A percentile compares a stretch with the other conserved stretches of the same genome.
These are phyloP conservation scores for Oldenlandia corymbosa DNA, from an alignment of 257 asterid species.

Conservation along the genomic window DNA sequence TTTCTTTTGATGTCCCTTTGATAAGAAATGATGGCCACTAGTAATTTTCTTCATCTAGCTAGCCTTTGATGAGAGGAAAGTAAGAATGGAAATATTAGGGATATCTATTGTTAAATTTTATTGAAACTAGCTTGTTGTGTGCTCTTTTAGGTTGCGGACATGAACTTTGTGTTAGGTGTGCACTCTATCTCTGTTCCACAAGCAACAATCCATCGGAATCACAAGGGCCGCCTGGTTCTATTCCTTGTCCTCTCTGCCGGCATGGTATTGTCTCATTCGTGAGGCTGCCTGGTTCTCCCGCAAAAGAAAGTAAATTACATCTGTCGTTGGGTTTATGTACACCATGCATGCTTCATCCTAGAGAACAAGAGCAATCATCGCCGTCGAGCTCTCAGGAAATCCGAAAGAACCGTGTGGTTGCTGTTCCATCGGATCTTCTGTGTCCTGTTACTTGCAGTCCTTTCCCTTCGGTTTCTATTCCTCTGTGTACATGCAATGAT, in stretches of 20 bases:
- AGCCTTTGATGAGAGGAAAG: neutral
- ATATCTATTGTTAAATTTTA: constrained; percentile 6
- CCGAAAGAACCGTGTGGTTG: constrained; percentile 62
- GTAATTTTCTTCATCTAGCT: neutral
- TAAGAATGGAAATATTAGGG: neutral
- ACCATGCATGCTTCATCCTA: constrained; percentile 84
- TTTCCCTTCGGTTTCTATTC: constrained; percentile 80
- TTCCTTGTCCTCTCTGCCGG: constrained; percentile 91
- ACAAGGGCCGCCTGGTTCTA: constrained; percentile 65
- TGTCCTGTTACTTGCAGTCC: constrained; percentile 95
- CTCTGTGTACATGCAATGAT: constrained; percentile 80
- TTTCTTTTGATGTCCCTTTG: constrained; percentile 1
- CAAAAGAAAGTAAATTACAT: constrained; percentile 59
- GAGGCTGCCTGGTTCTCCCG: constrained; percentile 59
- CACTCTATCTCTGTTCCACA: constrained; percentile 91
- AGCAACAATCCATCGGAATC: constrained; percentile 67
- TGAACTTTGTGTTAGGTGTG: constrained; percentile 85
- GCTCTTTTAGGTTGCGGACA: constrained; percentile 68
- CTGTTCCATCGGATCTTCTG: constrained; percentile 64
- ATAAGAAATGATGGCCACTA: neutral
- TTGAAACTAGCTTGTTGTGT: constrained; percentile 21
- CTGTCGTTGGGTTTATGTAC: constrained; percentile 75
- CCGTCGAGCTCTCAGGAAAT: constrained; percentile 48
- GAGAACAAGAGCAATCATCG: constrained; percentile 57
- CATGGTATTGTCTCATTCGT: constrained; percentile 59